Percentiles rank a stretch among this genome's conserved stretches.
These are phyloP conservation scores for Passiflora organensis DNA, from an alignment of 345 rosid species.

Conservation along the genomic window DNA sequence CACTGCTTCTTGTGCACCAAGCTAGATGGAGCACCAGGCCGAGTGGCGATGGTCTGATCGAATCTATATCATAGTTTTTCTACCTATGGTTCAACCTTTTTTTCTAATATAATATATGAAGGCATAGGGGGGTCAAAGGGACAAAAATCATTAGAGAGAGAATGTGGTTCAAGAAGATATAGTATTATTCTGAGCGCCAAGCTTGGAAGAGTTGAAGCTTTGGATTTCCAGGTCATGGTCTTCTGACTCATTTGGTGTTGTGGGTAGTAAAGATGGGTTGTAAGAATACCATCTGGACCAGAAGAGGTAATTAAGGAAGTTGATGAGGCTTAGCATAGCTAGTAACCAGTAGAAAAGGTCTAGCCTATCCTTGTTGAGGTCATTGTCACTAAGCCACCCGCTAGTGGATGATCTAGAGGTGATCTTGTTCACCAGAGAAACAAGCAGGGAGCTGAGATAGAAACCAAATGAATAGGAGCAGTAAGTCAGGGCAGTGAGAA, in stretches of 20 bases:
- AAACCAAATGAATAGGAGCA: slow-evolving; percentile 66
- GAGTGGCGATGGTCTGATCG: neutral
- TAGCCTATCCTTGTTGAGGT: slow-evolving; percentile 47
- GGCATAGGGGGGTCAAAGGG: neutral
- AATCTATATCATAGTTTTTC: neutral
- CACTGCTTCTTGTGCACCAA: neutral
- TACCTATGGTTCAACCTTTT: slow-evolving; percentile 2
- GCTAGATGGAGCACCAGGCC: neutral
- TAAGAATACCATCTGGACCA: slow-evolving; percentile 54
- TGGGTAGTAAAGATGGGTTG: slow-evolving; percentile 35
- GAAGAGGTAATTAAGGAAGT: slow-evolving; percentile 44
- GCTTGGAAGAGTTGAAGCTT: slow-evolving; percentile 15
- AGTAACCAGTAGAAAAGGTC: slow-evolving; percentile 71
- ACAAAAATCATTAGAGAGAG: slow-evolving; percentile 1
- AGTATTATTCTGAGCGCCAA: neutral
- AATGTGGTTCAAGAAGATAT: slow-evolving; percentile 2
- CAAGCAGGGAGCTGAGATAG: slow-evolving; percentile 57
- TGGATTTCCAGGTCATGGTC: slow-evolving; percentile 33
- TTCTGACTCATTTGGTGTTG: slow-evolving; percentile 10
- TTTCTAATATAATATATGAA: neutral
- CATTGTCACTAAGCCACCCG: slow-evolving; percentile 62
- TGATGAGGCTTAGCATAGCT: slow-evolving; percentile 51
- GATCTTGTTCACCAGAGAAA: slow-evolving; percentile 48
- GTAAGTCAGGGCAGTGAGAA: slow-evolving; percentile 59
- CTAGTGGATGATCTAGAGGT: slow-evolving; percentile 28